Evolutionary conservation across 495 filamentous ascomycete genomes (phyloP), one percentile per base, ranked within the genome.

Genomic region (Annulohypoxylon nitens): DNA sequence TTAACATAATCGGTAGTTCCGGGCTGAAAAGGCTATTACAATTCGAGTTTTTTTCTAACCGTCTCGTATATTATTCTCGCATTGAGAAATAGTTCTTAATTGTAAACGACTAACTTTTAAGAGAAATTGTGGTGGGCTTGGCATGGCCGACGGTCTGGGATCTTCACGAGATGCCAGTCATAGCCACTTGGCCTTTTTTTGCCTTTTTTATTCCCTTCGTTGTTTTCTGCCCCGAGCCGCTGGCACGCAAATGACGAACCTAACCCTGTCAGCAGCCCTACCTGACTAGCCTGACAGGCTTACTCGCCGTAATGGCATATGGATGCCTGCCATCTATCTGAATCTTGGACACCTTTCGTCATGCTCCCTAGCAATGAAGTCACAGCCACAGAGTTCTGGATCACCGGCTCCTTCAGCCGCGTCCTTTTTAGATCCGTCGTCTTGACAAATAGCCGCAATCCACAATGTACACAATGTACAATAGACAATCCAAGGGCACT

Each of bases 321-420:
- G 39, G 39, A 43, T 63, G 34, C 30, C 47, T 6, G 55, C 51
- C 48, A 50, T 67, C 43, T 61, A 5, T 43, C 45, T 37, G 36
- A 30, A 20, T 47, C 45, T 37, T 41, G 60, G 62, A 54, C 67
- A 53, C 37, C 37, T 64, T 67, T 61, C 63, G 63, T 67, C 71
- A 74, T 74, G 43, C 26, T 39, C 59, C 71, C 61, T 26, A 25
- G 37, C 30, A 54, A 60, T 61, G 45, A 33, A 59, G 45, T 55
- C 59, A 75, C 68, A 70, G 72, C 72, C 72, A 70, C 72, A 70
- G 26, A 11, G 16, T 11, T 25, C 16, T 47, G 14, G 36, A 61
- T 68, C 59, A 68, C 47, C 43, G 41, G 59, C 64, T 36, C 33
- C 55, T 68, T 64, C 72, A 75, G 67, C 67, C 72, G 67, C 64